Evolutionary conservation across 73 alveolate genomes (phyloP).

Genomic region (Stentor roeselii): DNA sequence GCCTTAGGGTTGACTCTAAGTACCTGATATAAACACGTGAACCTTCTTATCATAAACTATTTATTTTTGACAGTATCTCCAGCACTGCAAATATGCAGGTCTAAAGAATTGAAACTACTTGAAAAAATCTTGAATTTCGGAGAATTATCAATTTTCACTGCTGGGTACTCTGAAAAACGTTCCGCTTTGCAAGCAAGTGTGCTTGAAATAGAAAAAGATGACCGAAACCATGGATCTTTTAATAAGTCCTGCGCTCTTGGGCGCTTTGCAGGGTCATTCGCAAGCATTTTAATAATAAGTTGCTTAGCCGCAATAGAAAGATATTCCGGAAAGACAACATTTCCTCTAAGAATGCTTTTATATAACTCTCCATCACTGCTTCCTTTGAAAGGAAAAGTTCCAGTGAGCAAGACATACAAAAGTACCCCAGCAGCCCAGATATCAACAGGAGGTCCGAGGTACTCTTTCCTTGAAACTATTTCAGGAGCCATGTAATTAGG

Average conservation of each 20-base stretch:
- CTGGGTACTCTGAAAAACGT: no score
- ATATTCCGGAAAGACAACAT: conserved; percentile 42
- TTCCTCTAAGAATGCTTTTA: conserved; percentile 54
- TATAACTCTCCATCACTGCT: conserved; percentile 58
- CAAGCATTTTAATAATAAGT: conserved; percentile 35
- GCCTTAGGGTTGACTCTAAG: background rate
- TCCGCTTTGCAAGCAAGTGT: background rate
- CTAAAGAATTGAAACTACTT: no score
- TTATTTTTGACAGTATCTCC: no score
- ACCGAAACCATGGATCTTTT: conserved; percentile 26
- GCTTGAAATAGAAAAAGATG: background rate
- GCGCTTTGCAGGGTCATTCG: conserved; percentile 49
- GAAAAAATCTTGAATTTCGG: no score
- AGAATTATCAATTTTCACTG: no score
- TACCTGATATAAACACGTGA: background rate
- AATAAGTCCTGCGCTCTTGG: conserved; percentile 47
- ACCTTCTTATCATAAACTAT: background rate
- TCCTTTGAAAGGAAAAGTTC: conserved; percentile 55
- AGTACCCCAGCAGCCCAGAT: conserved; percentile 63
- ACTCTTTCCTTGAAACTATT: conserved; percentile 55
- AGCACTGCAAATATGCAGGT: no score
- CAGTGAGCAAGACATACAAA: conserved; percentile 44
- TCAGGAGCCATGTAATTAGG: conserved; percentile 97
- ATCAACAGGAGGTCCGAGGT: conserved; percentile 60
- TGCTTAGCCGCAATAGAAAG: conserved; percentile 39